Evolutionary conservation across 2,329 filamentous ascomycete genomes (phyloP).

Genomic region (Hypoxylon sp.): DNA sequence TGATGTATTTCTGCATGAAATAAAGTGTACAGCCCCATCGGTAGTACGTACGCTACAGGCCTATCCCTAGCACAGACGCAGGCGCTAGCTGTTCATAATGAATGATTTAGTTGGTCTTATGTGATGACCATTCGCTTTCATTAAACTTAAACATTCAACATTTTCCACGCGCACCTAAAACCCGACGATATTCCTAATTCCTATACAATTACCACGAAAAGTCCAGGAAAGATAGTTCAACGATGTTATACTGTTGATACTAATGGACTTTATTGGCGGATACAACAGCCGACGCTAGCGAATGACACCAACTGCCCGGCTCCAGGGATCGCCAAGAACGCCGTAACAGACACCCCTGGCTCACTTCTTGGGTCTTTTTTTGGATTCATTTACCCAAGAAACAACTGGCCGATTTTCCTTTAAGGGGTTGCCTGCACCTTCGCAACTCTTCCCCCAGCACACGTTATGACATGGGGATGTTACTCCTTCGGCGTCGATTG

Average conservation of each 20-base stretch:
- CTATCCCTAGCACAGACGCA: no score
- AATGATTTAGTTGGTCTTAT: no score
- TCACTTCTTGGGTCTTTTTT: neutral
- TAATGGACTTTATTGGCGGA: slow-evolving; percentile 2
- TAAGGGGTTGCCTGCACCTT: slow-evolving; percentile 1
- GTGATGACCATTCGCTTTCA: no score
- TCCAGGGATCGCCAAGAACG: slow-evolving; percentile 21
- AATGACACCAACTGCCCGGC: slow-evolving; percentile 13
- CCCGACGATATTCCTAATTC: neutral
- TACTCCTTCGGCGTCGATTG: slow-evolving; percentile 36
- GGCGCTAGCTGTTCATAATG: no score
- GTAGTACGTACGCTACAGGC: slow-evolving; percentile 2
- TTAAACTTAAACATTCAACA: neutral
- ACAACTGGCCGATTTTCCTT: neutral
- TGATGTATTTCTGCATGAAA: slow-evolving; percentile 6
- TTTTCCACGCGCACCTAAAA: neutral
- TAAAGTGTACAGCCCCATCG: neutral
- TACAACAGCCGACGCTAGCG: slow-evolving; percentile 17
- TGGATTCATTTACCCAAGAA: no score
- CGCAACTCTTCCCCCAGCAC: slow-evolving; percentile 16
- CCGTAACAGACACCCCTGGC: slow-evolving; percentile 20
- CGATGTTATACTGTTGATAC: neutral
- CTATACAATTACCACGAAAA: no score
- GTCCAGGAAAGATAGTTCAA: no score
- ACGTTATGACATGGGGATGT: slow-evolving; percentile 32